Evolutionary conservation across 1,284 basidiomycete genomes (phyloP).

Genomic region (Leccinum angustisporum): DNA sequence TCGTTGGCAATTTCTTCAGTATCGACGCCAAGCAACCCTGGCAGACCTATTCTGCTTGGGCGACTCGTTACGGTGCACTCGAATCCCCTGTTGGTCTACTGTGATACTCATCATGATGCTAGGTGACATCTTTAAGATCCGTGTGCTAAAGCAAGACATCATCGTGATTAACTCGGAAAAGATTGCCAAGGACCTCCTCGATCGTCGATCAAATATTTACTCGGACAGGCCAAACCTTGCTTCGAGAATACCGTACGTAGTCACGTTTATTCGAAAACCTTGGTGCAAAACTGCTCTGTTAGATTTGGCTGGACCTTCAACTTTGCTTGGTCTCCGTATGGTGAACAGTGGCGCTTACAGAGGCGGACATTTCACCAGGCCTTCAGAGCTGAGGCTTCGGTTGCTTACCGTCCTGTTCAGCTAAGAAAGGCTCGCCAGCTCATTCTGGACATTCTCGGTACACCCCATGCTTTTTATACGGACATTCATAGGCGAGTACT

Average conservation of each 20-base stretch:
- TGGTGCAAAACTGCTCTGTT: background rate
- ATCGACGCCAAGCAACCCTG: slow-evolving; percentile 25
- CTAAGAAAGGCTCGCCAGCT: slow-evolving; percentile 23
- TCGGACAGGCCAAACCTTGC: slow-evolving; percentile 31
- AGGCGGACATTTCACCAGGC: slow-evolving; percentile 30
- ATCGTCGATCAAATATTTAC: slow-evolving; percentile 26
- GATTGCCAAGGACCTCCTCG: slow-evolving; percentile 26
- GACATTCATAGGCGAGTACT: slow-evolving; percentile 20
- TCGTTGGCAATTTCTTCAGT: slow-evolving; percentile 23
- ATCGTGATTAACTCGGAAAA: slow-evolving; percentile 26
- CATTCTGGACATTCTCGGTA: slow-evolving; percentile 16
- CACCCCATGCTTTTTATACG: slow-evolving; percentile 13
- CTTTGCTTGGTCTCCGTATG: slow-evolving; percentile 22
- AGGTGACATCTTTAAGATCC: slow-evolving; percentile 27
- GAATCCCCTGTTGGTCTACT: background rate
- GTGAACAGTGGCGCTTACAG: slow-evolving; percentile 25
- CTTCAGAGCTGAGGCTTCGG: slow-evolving; percentile 25
- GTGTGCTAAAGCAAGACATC: slow-evolving; percentile 24
- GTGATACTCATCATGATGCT: background rate
- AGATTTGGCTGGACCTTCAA: slow-evolving; percentile 29
- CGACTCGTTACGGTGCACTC: slow-evolving; percentile 18
- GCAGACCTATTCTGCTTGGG: slow-evolving; percentile 25
- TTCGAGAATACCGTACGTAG: slow-evolving; percentile 20
- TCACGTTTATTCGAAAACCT: background rate
- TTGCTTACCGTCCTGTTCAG: slow-evolving; percentile 22